Evolutionary conservation across 2,329 filamentous ascomycete species (phyloP).

Genomic region (Phaeosphaeriaceae sp.): DNA sequence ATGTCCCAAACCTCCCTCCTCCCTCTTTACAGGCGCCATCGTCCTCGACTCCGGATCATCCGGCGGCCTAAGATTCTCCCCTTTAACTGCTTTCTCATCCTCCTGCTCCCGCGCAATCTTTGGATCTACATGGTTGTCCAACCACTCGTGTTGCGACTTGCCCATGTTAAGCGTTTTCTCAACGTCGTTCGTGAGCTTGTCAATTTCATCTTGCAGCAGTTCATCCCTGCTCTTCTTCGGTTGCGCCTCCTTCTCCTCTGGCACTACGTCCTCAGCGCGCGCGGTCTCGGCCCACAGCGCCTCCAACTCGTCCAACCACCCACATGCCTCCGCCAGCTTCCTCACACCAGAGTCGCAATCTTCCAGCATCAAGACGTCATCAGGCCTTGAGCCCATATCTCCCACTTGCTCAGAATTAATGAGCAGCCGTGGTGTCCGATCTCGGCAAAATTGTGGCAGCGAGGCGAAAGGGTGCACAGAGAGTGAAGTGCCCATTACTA

Average conservation of each 20-base stretch:
- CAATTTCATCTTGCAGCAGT: constrained; percentile 63
- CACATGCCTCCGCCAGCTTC: constrained; percentile 77
- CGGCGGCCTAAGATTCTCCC: constrained; percentile 9
- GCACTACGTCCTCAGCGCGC: constrained; percentile 38
- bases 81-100: neutral
- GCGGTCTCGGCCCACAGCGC: constrained; percentile 73
- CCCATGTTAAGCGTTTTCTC: constrained; percentile 58
- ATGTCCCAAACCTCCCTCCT: constrained; percentile 26
- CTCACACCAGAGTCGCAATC: constrained; percentile 85
- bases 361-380: constrained; percentile 85
- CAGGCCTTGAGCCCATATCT: constrained; percentile 73
- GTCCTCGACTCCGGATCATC: constrained; percentile 10
- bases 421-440: constrained; percentile 75
- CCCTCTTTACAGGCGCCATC: constrained; percentile 13
- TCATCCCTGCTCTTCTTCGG: constrained; percentile 60
- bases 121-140: constrained; percentile 40
- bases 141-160: constrained; percentile 40
- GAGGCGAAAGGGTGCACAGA: constrained; percentile 88
- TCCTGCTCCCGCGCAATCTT: constrained; percentile 32
- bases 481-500: constrained; percentile 89
- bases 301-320: constrained; percentile 87
- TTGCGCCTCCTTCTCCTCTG: constrained; percentile 48
- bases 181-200: constrained; percentile 64
- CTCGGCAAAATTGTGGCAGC: constrained; percentile 69
- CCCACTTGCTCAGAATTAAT: constrained; percentile 90